Base-by-base conservation (phyloP, 257 asterid species). In the Solanum neorickii region DNA sequence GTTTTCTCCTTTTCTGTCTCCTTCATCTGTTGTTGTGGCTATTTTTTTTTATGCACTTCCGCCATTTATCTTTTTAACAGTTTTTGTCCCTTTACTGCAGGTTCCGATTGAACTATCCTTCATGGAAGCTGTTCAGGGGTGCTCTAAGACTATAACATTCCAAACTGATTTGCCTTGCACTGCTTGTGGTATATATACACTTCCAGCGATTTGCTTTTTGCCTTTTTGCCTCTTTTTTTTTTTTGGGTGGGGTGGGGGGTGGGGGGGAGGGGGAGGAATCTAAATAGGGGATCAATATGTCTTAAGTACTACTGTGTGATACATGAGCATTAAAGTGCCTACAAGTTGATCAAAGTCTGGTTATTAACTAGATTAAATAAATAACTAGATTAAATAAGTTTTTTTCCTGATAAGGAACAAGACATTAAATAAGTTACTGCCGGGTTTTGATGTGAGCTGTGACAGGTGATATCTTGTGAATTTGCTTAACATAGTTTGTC, bases 61-160 rank as follows among this genome's bases (percentile, higher is more conserved):
- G 21, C 47, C 83, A 41, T 52, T 70, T 69, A 62, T 44, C 20
- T 16, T 37, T 56, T 62, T 29, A 62, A 56, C 70, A 29, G 46
- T 44, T 44, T 70, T 69, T 73, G 18, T 74, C 89, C 72, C 56
- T 59, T 89, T 37, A 39, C 14, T 88, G 86, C 92, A 96, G 99
- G 93, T 90, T 72, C 78, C 95, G 2, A 68, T 94, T 82, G 98
- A 94, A 89, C 88, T 97, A 70, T 95, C 99, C 83, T 97, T 97
- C 90, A 97, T 97, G 98, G 98, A 97, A 92, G 99, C 99, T 88
- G 94, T 97, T 87, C 98, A 95, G 90, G 98, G 98, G 83, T 97
- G 99, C 95, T 20, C 90, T 91, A 97, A 92, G 91, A 95, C 96
- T 39, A 75, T 97, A 66, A 92, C 95, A 31, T 86, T 95, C 91